These are phyloP conservation scores for Nymphaea colorata DNA, from an alignment of 164 flowering plant species.

Conservation along the genomic window DNA sequence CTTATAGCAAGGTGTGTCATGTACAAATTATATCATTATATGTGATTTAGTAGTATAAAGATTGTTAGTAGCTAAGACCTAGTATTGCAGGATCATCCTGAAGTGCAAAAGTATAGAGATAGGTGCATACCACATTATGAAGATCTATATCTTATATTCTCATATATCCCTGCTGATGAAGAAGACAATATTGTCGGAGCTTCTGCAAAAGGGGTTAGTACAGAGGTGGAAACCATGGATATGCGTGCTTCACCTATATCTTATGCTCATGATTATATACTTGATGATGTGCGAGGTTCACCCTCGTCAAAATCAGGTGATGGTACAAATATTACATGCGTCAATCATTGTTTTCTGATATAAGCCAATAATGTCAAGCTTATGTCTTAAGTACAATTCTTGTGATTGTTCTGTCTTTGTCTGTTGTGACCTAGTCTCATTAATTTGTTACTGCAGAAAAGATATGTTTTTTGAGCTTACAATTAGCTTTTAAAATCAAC, in stretches of 20 bases:
- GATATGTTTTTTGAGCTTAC: too few species aligned
- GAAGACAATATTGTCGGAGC: background rate
- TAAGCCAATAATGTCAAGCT: background rate
- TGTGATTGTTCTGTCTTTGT: too few species aligned
- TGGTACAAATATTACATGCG: background rate
- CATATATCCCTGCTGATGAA: slow-evolving; percentile 7
- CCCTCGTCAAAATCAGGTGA: background rate
- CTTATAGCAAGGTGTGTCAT: slow-evolving; percentile 37
- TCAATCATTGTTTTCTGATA: background rate
- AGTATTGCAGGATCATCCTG: slow-evolving; percentile 11
- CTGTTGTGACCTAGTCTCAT: too few species aligned
- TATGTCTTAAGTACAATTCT: too few species aligned
- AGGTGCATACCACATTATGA: slow-evolving; percentile 8
- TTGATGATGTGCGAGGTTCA: background rate
- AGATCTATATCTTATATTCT: slow-evolving; percentile 12
- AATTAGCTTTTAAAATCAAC: too few species aligned
- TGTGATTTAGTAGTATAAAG: background rate
- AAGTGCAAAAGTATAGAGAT: slow-evolving; percentile 10
- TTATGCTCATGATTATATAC: background rate
- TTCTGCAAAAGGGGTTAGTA: background rate
- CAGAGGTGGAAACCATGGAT: background rate
- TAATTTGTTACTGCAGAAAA: too few species aligned
- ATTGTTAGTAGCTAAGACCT: background rate
- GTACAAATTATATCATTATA: background rate
- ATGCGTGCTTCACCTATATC: slow-evolving; percentile 1